Base-by-base conservation (phyloP, 768 basidiomycete species). In the Pleurotus pulmonarius region DNA sequence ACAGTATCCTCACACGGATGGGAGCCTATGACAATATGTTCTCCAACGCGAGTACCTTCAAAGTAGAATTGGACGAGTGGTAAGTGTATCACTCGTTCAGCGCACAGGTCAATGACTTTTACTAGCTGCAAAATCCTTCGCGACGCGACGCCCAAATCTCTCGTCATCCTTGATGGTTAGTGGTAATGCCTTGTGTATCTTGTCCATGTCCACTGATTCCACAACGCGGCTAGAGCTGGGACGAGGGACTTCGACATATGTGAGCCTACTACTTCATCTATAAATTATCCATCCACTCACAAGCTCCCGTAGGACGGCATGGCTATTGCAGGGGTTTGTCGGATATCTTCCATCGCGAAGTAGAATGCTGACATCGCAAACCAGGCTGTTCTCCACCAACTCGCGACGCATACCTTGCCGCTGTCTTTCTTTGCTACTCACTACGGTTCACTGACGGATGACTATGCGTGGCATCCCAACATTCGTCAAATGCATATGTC, bases 1-100 rank as follows among this genome's bases (percentile, higher is more conserved):
- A 99, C 66, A 76, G 87, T 11, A 97, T 99, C 60, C 81, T 93
- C 57, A 98, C 97, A 2, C 86, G 96, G 22, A 98, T 98, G 97
- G 97, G 97, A 8, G 97, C 97, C 2, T 97, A 98, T 67, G 96
- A 98, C 65, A 94, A 94, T 66, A 94, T 96, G 90, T 95, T 94
- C 70, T 87, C 90, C 2, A 87, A 92, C 62, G 83, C 94, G 1
- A 94, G 92, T 70, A 98, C 96, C 0, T 99, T 98, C 82, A 97
- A 98, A 69, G 97, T 99, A 18, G 97, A 99, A 68, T 76, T 99
- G 56, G 97, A 98, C 67, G 97, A 99, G 82, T 93, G 93, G 93
- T 94, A 63, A 41, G 70, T 60, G 12, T 25, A 18, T 37, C 38
- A 40, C 25, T 7, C 24, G 5, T 20, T 22, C 20, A 6, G n/a